These are phyloP conservation scores for Yamagishiella unicocca DNA, from an alignment of 139 green algal genomes.

Conservation along the genomic window DNA sequence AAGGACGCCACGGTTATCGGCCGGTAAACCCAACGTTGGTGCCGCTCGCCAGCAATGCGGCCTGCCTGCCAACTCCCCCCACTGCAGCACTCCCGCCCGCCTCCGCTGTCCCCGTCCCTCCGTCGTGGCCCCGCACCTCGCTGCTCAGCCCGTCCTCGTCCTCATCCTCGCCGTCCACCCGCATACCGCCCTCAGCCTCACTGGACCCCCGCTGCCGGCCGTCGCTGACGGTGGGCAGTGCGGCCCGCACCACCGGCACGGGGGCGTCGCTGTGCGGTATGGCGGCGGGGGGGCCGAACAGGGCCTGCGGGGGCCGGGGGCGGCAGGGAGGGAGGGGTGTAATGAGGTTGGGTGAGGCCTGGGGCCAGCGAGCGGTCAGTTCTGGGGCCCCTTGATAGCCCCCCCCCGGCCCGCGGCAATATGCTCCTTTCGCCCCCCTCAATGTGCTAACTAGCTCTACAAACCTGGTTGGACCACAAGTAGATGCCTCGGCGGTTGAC, in stretches of 20 bases:
- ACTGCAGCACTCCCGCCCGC: not conserved
- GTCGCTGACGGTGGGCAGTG: constrained; percentile 24
- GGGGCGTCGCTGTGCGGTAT: constrained; percentile 1
- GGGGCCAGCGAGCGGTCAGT: not conserved
- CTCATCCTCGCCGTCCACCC: not conserved
- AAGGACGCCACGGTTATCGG: too few species aligned
- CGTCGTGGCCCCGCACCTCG: not conserved
- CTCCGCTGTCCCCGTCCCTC: not conserved
- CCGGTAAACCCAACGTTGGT: not conserved
- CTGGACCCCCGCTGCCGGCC: not conserved
- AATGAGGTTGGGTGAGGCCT: not conserved
- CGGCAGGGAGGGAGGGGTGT: not conserved
- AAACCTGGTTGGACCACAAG: constrained; percentile 92
- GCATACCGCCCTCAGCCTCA: constrained; percentile 2
- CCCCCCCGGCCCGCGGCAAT: not conserved
- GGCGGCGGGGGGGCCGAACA: constrained; percentile 22
- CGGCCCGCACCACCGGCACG: not conserved
- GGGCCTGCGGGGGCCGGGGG: not conserved
- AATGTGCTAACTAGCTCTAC: constrained; percentile 35
- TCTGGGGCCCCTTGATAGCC: not conserved
- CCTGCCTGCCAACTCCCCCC: not conserved
- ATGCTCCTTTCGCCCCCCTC: not conserved
- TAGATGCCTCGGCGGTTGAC: constrained; percentile 91
- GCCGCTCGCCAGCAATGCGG: too few species aligned
- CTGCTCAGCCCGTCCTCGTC: constrained; percentile 26